These are phyloP conservation scores for Fusarium vanettenii DNA, from an alignment of 2,329 filamentous ascomycete genomes.

Conservation along the genomic window DNA sequence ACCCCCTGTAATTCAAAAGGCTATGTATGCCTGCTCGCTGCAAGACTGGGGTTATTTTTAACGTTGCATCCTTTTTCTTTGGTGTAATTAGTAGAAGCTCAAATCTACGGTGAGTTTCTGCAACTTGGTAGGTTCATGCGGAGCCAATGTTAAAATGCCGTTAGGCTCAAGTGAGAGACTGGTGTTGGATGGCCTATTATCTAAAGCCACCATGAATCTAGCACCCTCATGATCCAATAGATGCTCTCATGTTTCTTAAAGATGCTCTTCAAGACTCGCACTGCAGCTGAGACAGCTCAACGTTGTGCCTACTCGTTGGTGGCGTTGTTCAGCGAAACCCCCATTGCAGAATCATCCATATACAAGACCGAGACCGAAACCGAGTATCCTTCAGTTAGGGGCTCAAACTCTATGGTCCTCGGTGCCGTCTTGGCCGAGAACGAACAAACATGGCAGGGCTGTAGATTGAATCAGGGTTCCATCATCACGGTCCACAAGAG, in stretches of 20 bases:
- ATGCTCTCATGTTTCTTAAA: neutral
- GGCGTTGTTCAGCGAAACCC: neutral
- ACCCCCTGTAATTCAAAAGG: conserved; percentile 3
- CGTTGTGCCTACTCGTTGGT: neutral
- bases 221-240: neutral
- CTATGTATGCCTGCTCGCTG: neutral
- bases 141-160: neutral
- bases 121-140: neutral
- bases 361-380: neutral
- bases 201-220: neutral
- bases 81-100: neutral
- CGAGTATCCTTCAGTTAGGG: neutral
- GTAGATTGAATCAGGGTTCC: neutral
- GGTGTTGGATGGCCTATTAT: neutral
- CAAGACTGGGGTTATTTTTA: neutral
- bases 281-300: neutral
- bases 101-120: neutral
- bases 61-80: neutral
- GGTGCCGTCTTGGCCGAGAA: neutral
- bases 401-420: neutral
- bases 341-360: neutral
- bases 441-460: neutral
- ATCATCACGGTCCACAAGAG: neutral
- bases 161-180: neutral
- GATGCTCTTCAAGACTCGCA: neutral